These are phyloP conservation scores for Neonectria hederae DNA, from an alignment of 2,329 filamentous ascomycete species.

Conservation along the genomic window DNA sequence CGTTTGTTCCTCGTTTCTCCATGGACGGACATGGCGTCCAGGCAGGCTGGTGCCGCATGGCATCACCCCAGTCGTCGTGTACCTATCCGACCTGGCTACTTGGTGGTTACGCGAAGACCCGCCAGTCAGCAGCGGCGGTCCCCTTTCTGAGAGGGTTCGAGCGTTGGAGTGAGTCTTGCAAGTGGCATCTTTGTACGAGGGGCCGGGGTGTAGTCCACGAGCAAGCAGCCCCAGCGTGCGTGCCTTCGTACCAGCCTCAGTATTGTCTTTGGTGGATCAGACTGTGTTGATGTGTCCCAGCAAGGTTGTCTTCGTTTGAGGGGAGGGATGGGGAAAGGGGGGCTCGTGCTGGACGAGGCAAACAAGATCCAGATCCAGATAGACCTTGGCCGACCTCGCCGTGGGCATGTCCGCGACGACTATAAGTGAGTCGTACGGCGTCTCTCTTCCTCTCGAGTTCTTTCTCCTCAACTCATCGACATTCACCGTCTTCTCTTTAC, in stretches of 20 bases:
- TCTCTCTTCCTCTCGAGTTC: conserved; percentile 23
- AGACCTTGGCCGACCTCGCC: not conserved
- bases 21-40: conserved; percentile 15
- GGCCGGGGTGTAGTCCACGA: conserved; percentile 22
- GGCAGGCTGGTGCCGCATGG: conserved; percentile 27
- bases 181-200: conserved; percentile 40
- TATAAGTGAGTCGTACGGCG: conserved; percentile 40
- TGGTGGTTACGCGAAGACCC: conserved; percentile 17
- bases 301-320: conserved; percentile 17
- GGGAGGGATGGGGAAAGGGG: conserved; percentile 6
- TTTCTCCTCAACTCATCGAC: conserved; percentile 16
- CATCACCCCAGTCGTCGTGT: conserved; percentile 27
- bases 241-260: conserved; percentile 21
- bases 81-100: conserved; percentile 15
- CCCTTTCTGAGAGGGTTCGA: conserved; percentile 3
- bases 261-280: conserved; percentile 25
- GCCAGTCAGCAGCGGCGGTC: not conserved
- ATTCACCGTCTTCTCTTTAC: conserved; percentile 16
- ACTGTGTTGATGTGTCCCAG: conserved; percentile 17
- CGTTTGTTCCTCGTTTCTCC: conserved; percentile 19
- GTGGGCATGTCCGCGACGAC: conserved; percentile 25
- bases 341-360: conserved; percentile 18
- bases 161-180: conserved; percentile 25
- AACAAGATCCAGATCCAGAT: conserved; percentile 29
- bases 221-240: conserved; percentile 13